Evolutionary conservation across 352 stramenopile genomes (phyloP), one percentile per base, ranked within the genome.

Genomic region (Peronospora destructor): DNA sequence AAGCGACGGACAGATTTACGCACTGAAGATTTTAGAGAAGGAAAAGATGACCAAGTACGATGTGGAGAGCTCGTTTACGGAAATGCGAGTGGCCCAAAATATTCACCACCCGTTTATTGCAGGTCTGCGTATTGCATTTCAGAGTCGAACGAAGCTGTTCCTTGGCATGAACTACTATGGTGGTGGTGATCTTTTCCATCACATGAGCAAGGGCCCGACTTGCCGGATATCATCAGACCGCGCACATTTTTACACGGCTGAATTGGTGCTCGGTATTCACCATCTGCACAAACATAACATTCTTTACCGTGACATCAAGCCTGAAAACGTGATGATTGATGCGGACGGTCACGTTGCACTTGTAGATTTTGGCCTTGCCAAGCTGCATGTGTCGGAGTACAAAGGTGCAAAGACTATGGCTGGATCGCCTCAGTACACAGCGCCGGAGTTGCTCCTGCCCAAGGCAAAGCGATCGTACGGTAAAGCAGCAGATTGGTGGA

Each of bases 271-370:
- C 6, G 92, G 82, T 21, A 93, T 98, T 49, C 85, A 94, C 45
- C 87, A 96, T 43, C 65, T 98, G 55, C 92, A 98, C 64, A 73
- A 95, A 43, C 84, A 94, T 57, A 81, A 97, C 59, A 97, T 98
- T 68, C 73, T 98, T 8, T 98, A 98, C 68, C 85, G 87, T 60
- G 94, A 98, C 61, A 94, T 98, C 28, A 98, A 98, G 54, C 94
- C 94, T 10, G 91, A 98, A 62, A 98, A 98, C 53, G 76, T 98
- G 13, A 95, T 97, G 68, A 94, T 98, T 34, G 94, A 98, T 57
- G 79, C 76, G 6, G 87, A 96, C n/a, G 93, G 91, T 11, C 93
- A 98, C 66, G 95, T 98, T 56, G 85, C 88, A 21, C 72, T 98
- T 21, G 93, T 97, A 7, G 94, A 98, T 58, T 98, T 98, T 60